Evolutionary conservation across 306 rosid species (phyloP).

Genomic region (Vigna reflexopilosa): DNA sequence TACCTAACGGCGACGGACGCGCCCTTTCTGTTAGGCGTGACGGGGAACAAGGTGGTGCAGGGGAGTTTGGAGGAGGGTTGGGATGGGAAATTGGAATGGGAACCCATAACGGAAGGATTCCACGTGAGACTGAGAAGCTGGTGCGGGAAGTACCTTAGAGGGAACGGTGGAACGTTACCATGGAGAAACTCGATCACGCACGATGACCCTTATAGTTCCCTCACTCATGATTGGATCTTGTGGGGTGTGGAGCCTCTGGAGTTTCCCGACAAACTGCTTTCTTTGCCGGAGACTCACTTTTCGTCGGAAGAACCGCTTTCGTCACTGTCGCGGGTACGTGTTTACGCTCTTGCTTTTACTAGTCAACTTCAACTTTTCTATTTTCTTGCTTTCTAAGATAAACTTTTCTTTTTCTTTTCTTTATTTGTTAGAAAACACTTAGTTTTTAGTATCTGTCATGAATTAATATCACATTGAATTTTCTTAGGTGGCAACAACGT

Average conservation of each 20-base stretch:
- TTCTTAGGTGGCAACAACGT: neutral
- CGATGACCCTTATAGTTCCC: constrained; percentile 57
- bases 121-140: constrained; percentile 72
- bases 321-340: constrained; percentile 8
- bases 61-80: constrained; percentile 24
- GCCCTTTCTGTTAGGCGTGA: constrained; percentile 64
- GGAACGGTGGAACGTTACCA: constrained; percentile 83
- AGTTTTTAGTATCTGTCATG: neutral
- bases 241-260: constrained; percentile 63
- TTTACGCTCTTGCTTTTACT: too few relatives aligned
- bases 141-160: constrained; percentile 76
- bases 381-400: too few relatives aligned
- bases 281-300: constrained; percentile 12
- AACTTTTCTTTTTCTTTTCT: too few relatives aligned
- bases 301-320: constrained; percentile 45
- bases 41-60: constrained; percentile 67
- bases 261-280: constrained; percentile 30
- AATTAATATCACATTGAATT: neutral
- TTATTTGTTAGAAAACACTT: too few relatives aligned
- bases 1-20: constrained; percentile 69
- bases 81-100: constrained; percentile 70
- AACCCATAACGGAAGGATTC: constrained; percentile 69
- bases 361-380: too few relatives aligned
- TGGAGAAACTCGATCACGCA: constrained; percentile 91
- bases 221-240: constrained; percentile 71